Conservation (phyloP, 257 asterid genomes). For the Solanum sejunctum region DNA sequence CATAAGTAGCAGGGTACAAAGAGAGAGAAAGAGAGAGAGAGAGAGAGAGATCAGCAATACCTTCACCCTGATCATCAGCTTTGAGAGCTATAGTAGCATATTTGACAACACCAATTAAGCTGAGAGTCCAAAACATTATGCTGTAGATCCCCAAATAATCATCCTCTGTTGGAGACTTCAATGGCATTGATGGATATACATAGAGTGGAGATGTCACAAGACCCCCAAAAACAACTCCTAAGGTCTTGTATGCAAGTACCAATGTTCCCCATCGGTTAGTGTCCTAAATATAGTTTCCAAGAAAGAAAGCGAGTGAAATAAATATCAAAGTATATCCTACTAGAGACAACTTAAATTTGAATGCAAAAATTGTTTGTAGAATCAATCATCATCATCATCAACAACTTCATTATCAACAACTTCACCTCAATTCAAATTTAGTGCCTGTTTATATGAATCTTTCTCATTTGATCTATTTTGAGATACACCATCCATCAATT, state of each 20-base stretch:
- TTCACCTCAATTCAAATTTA: neutral
- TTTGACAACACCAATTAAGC: conserved; percentile 31
- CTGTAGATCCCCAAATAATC: conserved; percentile 31
- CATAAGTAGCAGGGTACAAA: neutral
- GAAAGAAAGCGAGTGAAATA: neutral
- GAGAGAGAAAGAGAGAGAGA: neutral
- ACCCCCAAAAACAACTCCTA: conserved; percentile 42
- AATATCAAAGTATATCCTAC: neutral
- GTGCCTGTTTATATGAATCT: neutral
- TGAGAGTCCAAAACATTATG: conserved; percentile 40
- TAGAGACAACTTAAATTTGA: neutral
- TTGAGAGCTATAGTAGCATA: conserved; percentile 28
- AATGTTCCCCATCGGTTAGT: conserved; percentile 9
- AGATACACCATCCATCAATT: neutral
- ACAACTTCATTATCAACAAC: neutral
- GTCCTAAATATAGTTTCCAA: conserved; percentile 1
- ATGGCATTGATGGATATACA: conserved; percentile 34
- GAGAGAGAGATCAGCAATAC: conserved; percentile 4
- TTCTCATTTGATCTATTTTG: neutral
- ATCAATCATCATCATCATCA: neutral
- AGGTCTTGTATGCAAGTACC: conserved; percentile 30
- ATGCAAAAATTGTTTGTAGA: neutral
- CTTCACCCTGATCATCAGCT: conserved; percentile 46
- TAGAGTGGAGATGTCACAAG: conserved; percentile 41
- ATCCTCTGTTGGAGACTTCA: conserved; percentile 28